Conservation (phyloP, 2,329 filamentous ascomycete genomes). For the Talaromyces sp. region DNA sequence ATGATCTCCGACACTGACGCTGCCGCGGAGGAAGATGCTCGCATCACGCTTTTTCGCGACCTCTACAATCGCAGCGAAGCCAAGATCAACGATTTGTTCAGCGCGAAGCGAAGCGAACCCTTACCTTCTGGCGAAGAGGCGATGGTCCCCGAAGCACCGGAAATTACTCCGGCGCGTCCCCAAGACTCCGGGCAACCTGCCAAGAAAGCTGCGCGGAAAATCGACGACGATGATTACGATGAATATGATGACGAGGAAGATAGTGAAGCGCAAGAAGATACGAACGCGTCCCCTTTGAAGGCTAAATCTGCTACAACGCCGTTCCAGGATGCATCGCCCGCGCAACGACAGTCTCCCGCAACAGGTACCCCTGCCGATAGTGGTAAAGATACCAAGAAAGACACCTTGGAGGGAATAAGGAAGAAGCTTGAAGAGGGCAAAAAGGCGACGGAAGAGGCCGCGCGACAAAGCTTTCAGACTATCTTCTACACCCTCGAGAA, state of each 20-base stretch:
- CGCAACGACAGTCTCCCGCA: conserved; percentile 65
- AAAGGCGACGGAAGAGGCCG: conserved; percentile 83
- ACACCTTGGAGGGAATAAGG: conserved; percentile 80
- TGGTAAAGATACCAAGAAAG: conserved; percentile 56
- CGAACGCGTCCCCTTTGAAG: conserved; percentile 50
- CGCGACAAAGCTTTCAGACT: conserved; percentile 85
- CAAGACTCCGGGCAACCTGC: conserved; percentile 48
- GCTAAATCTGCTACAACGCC: conserved; percentile 51
- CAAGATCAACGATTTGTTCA: conserved; percentile 74
- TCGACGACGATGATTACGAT: conserved; percentile 74
- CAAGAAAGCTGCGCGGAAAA: conserved; percentile 67
- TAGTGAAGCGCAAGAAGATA: conserved; percentile 47
- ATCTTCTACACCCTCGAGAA: conserved; percentile 95
- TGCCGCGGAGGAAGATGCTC: conserved; percentile 68
- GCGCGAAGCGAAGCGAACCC: conserved; percentile 39
- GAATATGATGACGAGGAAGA: conserved; percentile 64
- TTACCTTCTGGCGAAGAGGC: conserved; percentile 42
- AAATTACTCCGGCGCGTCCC: conserved; percentile 43
- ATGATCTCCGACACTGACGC: conserved; percentile 54
- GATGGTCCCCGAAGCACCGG: conserved; percentile 47
- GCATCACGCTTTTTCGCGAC: conserved; percentile 69
- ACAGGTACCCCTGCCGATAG: conserved; percentile 63
- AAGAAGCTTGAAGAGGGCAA: conserved; percentile 92
- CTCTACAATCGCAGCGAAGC: conserved; percentile 75
- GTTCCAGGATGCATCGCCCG: conserved; percentile 64